Evolutionary conservation across 2,329 filamentous ascomycete species (phyloP), one percentile per base, ranked within the genome.

Genomic region (Fusarium penzigii): DNA sequence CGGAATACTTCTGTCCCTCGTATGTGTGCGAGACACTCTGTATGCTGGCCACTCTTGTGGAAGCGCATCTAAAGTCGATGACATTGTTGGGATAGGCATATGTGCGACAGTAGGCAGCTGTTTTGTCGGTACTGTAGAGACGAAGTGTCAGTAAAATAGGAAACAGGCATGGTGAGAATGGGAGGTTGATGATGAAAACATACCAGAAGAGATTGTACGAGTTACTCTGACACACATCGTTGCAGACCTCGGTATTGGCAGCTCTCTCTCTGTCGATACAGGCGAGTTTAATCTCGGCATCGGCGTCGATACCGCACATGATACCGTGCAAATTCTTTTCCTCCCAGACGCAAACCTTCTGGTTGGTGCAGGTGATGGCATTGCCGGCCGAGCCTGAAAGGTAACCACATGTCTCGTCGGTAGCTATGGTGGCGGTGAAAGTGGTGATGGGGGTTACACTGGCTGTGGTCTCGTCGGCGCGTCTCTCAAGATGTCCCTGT

Each of bases 181-280:
- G 7, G 20, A 25, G 4, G 7, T 25, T 25, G 20, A 7, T 9
- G 9, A 9, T 14, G 32, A 14, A 14, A 12, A 11, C 56, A 44
- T 16, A 59, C 57, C 57, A 59, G 9, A 53, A 49, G 9, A 59
- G 57, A 11, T 59, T 55, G 29, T 42, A 59, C 6, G 25, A 6
- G 44, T 59, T 59, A 11, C 48, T 54, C 20, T 59, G 53, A 11
- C 56, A 59, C 9, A 59, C 53, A 12, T 59, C 57, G 17, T 55
- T 14, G 12, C 57, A 59, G 8, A 50, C 8, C 4, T 48, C 45
- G 0, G 56, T 45, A 13, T 59, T 20, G 0, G 42, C 12, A 13
- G 51, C 50, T 0, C 49, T 39, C 1, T 32, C 38, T 4, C 43
- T 40, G 2, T 52, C 41, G 4, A 32, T 16, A 17, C 57, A 59